Evolutionary conservation across 768 basidiomycete genomes (phyloP), one percentile per base, ranked within the genome.

Genomic region (Hygrocybe coccinea): DNA sequence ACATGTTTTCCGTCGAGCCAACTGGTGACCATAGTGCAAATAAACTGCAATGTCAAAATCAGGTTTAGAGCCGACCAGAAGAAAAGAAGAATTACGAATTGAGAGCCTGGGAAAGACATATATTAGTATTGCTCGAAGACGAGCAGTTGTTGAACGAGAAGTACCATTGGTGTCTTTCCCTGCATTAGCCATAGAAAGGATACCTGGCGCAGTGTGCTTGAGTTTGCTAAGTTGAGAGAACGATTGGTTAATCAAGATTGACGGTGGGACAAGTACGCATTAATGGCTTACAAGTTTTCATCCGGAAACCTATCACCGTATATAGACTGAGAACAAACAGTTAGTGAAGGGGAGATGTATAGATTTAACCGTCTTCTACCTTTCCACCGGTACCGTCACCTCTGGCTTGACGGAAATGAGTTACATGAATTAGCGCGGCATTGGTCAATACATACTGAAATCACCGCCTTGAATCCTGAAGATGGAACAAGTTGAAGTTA

Each of bases 381-480:
- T 93, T 92, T 71, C 91, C 91, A 61, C 91, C 91, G 62, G 91
- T 92, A 59, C 92, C 92, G 59, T 95, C 91, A 54, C 89, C 89
- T 37, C 79, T 78, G 54, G 90, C 89, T 91, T 55, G 47, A 47
- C 34, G 38, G 67, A 60, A 24, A 50, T 56, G 49, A 63, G 55
- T 41, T 61, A n/a, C 59, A 2, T 57, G 49, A 34, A 38, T 38
- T 9, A 51, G 57, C 34, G 17, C 29, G 29, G 10, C 56, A 33
- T 35, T 21, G 14, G 15, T 38, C 29, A 52, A 14, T 19, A 81
- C 89, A 64, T 70, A 89, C 91, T 97, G 74, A 97, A 99, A 76
- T 97, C 95, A 74, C 95, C 95, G 65, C 95, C 95, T 75, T 97
- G 95, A 63, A 95, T 93, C 91, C 90, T 91, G 58, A 57, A 12